phyloP scores from a whole-genome alignment of 2,329 filamentous ascomycete genomes.

The Hypocreales sp. region DNA sequence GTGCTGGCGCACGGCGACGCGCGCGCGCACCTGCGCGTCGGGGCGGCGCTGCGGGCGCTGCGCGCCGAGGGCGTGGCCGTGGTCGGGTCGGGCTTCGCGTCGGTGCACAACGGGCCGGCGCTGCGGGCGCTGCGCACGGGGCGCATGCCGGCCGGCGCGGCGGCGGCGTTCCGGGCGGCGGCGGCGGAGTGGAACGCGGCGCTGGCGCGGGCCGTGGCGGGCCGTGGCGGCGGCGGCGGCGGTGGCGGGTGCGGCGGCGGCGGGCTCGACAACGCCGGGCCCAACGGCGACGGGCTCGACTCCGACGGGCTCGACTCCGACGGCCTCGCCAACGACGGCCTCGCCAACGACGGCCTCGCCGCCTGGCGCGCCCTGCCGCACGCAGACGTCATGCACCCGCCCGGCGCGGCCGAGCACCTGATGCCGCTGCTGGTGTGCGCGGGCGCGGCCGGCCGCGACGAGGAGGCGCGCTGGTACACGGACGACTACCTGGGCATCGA shows the following conservation, averaged over 20 bases:
- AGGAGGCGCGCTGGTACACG: slow-evolving; percentile 25
- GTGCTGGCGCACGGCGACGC: slow-evolving; percentile 37
- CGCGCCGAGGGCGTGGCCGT: slow-evolving; percentile 39
- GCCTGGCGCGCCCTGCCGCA: slow-evolving; percentile 31
- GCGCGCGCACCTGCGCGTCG: slow-evolving; percentile 31
- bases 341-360: slow-evolving; percentile 22
- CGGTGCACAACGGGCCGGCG: slow-evolving; percentile 35
- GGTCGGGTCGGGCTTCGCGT: slow-evolving; percentile 43
- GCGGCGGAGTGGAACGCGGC: slow-evolving; percentile 28
- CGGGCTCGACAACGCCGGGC: too few relatives aligned
- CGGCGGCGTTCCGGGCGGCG: slow-evolving; percentile 10
- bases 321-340: slow-evolving; percentile 13
- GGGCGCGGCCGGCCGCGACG: slow-evolving; percentile 29
- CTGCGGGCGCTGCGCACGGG: slow-evolving; percentile 26
- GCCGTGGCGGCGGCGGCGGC: too few relatives aligned
- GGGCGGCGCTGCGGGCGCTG: slow-evolving; percentile 32
- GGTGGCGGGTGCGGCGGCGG: too few relatives aligned
- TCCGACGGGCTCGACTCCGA: too few relatives aligned
- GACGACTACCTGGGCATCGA: slow-evolving; percentile 32
- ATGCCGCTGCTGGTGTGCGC: slow-evolving; percentile 42
- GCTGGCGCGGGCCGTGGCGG: slow-evolving; percentile 25
- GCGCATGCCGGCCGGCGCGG: slow-evolving; percentile 7
- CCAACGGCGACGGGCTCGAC: too few relatives aligned
- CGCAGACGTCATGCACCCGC: slow-evolving; percentile 37
- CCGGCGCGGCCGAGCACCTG: slow-evolving; percentile 39